Percentiles rank a stretch among this genome's conserved stretches.
Conservation (phyloP, 495 filamentous ascomycete genomes). For the Ascobolus immersus region DNA sequence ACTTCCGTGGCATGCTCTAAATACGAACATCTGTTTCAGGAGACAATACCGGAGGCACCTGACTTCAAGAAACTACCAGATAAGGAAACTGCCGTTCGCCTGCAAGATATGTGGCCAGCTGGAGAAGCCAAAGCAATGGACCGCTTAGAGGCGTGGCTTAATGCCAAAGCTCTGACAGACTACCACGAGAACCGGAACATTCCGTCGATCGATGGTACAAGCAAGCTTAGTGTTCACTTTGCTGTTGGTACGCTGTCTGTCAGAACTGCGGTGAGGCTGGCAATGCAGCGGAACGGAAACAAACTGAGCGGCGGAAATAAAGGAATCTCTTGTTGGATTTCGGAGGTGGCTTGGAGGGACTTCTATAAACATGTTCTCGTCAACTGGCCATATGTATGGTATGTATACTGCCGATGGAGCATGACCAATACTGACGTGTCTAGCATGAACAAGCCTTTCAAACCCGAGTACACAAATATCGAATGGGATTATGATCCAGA, state of each 20-base stretch:
- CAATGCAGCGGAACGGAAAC: constrained; percentile 39
- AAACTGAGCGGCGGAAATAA: constrained; percentile 41
- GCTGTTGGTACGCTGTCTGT: constrained; percentile 52
- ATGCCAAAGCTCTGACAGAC: constrained; percentile 37
- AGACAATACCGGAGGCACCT: constrained; percentile 34
- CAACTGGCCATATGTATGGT: constrained; percentile 77
- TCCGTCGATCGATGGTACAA: constrained; percentile 35
- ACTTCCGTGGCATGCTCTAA: constrained; percentile 25
- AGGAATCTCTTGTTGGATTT: constrained; percentile 55
- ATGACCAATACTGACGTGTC: too few species aligned
- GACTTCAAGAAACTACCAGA: constrained; percentile 34
- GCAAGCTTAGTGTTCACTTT: constrained; percentile 54
- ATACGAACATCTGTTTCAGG: constrained; percentile 35
- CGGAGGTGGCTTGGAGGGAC: constrained; percentile 74
- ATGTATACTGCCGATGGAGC: constrained; percentile 11
- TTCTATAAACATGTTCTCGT: constrained; percentile 78
- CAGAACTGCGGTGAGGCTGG: constrained; percentile 42
- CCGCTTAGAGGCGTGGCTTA: constrained; percentile 43
- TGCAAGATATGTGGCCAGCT: constrained; percentile 37
- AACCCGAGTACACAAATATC: constrained; percentile 61
- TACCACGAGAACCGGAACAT: constrained; percentile 29
- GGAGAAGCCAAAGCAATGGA: constrained; percentile 51
- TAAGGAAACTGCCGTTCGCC: constrained; percentile 22
- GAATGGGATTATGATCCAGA: constrained; percentile 49
- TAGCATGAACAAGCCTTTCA: constrained; percentile 87